Evolutionary conservation across 169 alveolate genomes (phyloP).

Genomic region (Eimeria tenella): DNA sequence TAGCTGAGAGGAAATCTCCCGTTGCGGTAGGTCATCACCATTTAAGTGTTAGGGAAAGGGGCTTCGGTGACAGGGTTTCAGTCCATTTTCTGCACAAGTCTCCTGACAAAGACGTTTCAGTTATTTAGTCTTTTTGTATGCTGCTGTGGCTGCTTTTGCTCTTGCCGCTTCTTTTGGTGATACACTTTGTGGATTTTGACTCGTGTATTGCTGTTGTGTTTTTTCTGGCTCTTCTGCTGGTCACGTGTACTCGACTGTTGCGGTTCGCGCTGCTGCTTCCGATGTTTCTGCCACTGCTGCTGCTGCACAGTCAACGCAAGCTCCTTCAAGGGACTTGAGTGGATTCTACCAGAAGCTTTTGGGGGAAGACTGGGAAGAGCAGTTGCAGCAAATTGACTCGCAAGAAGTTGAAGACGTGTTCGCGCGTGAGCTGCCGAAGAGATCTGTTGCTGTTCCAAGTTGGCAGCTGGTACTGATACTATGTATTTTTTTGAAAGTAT

Average conservation of each 20-base stretch:
- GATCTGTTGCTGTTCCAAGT: no score
- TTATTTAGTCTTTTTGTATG: neutral
- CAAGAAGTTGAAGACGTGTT: constrained; percentile 35
- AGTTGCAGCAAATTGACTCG: constrained; percentile 32
- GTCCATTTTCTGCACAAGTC: neutral
- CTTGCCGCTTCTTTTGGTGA: neutral
- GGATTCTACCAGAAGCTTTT: constrained; percentile 68
- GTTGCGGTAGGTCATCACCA: no score
- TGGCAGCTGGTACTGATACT: neutral
- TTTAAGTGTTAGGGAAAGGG: no score
- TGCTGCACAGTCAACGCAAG: neutral
- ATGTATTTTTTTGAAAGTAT: no score
- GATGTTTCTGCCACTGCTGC: constrained; percentile 13
- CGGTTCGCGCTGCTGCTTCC: neutral
- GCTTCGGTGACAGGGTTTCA: no score
- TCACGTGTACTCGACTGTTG: neutral
- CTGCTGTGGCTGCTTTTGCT: constrained; percentile 1
- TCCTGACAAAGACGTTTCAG: neutral
- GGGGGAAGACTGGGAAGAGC: constrained; percentile 74
- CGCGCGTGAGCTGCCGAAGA: neutral
- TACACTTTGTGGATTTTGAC: neutral
- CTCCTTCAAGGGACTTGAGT: constrained; percentile 36
- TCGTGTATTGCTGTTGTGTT: neutral
- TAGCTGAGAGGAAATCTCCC: neutral
- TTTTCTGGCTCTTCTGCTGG: neutral